Conservation (phyloP, 306 rosid genomes). For the Ceratonia siliqua region DNA sequence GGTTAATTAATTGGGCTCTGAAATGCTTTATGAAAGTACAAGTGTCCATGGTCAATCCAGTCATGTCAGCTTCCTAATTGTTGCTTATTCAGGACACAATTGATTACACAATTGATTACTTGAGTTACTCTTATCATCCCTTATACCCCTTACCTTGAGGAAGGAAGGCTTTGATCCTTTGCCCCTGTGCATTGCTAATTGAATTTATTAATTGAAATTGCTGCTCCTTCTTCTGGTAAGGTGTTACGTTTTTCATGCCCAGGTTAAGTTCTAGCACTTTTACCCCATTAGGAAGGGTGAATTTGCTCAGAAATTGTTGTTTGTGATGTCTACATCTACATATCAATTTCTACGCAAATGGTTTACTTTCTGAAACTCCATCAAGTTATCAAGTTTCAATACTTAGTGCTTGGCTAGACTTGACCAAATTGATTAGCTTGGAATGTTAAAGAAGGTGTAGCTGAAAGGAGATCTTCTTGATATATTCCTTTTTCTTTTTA, state of each 20-base stretch:
- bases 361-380: background rate
- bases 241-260: background rate
- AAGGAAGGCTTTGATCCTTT: background rate
- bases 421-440: background rate
- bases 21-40: background rate
- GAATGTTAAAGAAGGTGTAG: background rate
- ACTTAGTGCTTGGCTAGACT: conserved; percentile 14
- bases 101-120: background rate
- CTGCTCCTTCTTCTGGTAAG: background rate
- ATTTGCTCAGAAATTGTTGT: background rate
- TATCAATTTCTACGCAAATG: background rate
- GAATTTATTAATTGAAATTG: background rate
- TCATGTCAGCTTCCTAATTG: conserved; percentile 1
- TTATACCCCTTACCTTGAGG: background rate
- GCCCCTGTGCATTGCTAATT: background rate
- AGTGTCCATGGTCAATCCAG: background rate
- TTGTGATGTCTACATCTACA: background rate
- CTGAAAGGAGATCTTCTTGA: conserved; percentile 17
- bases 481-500: background rate
- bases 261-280: background rate
- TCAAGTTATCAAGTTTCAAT: background rate
- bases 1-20: background rate
- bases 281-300: background rate
- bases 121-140: background rate
- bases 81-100: conserved; percentile 2